phyloP scores from a whole-genome alignment of 345 rosid genomes.

The Euphorbia pulcherrima region DNA sequence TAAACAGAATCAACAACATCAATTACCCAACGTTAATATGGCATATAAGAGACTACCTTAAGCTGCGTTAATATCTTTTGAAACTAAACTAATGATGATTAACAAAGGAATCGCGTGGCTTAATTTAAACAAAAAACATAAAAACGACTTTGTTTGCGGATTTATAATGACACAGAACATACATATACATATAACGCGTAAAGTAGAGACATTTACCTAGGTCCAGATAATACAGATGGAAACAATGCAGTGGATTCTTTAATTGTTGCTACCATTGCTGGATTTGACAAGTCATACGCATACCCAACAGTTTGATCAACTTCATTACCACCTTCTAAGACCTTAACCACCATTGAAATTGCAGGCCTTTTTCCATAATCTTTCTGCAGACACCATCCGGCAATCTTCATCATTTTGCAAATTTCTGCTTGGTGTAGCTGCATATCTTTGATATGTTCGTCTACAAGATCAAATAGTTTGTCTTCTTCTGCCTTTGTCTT shows the following conservation, averaged over 20 bases:
- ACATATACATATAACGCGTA: too few species aligned
- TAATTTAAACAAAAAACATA: too few species aligned
- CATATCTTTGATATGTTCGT: conserved; percentile 44
- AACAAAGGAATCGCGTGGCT: too few species aligned
- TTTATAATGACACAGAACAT: too few species aligned
- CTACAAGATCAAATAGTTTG: conserved; percentile 49
- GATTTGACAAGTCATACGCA: background rate
- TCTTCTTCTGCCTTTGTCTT: conserved; percentile 58
- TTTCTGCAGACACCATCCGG: conserved; percentile 76
- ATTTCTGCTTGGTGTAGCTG: conserved; percentile 51
- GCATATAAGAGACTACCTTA: too few species aligned
- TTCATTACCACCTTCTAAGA: conserved; percentile 63
- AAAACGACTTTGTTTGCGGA: too few species aligned
- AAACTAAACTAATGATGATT: too few species aligned
- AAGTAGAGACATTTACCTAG: conserved; percentile 1
- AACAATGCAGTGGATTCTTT: background rate
- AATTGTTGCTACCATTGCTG: background rate
- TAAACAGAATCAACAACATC: too few species aligned
- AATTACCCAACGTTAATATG: too few species aligned
- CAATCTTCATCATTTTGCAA: conserved; percentile 46
- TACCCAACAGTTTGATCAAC: conserved; percentile 21
- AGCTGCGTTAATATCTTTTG: too few species aligned
- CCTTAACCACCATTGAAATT: conserved; percentile 66
- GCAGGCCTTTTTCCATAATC: conserved; percentile 61
- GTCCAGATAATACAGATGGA: conserved; percentile 8